Evolutionary conservation across 1,284 basidiomycete genomes (phyloP).

Genomic region (Phellinidium pouzarii): DNA sequence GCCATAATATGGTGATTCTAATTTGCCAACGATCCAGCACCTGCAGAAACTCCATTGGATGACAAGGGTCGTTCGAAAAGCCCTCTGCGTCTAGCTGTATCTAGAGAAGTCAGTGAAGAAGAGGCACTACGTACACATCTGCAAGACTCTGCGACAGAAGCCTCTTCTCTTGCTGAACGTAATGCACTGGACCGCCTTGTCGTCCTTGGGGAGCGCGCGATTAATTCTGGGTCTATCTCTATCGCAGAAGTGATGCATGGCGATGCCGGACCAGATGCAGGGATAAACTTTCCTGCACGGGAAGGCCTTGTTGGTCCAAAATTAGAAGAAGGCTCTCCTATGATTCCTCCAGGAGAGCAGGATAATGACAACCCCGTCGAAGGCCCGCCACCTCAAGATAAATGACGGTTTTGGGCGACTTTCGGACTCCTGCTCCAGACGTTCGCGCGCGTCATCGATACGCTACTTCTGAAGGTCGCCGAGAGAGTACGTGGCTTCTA

Average conservation of each 20-base stretch:
- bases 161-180: conserved; percentile 2
- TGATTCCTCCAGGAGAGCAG: background rate
- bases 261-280: background rate
- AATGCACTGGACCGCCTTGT: conserved; percentile 2
- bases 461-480: conserved; percentile 54
- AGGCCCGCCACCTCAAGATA: conserved; percentile 19
- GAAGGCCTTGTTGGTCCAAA: background rate
- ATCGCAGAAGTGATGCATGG: conserved; percentile 17
- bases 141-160: conserved; percentile 4
- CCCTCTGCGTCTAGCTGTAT: background rate
- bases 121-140: conserved; percentile 13
- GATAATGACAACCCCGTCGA: background rate
- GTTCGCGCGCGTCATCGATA: conserved; percentile 37
- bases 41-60: conserved; percentile 4
- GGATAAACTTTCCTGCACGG: too few species aligned
- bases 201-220: conserved; percentile 17
- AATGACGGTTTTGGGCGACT: conserved; percentile 56
- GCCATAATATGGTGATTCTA: background rate
- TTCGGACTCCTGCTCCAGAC: conserved; percentile 43
- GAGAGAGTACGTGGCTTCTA: conserved; percentile 28
- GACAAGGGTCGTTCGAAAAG: background rate
- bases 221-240: background rate
- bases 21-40: background rate
- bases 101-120: conserved; percentile 9
- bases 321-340: background rate